Base-by-base conservation (phyloP, 2,329 filamentous ascomycete genomes). In the Arthrocladium fulminans region DNA sequence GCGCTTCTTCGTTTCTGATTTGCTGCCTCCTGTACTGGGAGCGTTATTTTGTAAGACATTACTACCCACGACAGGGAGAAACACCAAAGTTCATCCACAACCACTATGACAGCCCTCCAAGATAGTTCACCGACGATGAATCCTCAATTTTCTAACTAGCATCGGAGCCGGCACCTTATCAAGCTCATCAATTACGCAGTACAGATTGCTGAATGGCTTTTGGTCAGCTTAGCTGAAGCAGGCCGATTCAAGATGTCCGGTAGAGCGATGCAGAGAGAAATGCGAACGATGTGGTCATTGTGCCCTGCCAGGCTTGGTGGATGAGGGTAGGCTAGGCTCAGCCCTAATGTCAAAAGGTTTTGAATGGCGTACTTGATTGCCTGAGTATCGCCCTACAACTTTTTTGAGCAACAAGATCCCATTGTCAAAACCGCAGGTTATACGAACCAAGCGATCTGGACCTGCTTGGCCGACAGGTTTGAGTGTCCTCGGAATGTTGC, bases 151-250 rank as follows among this genome's bases (percentile, higher is more conserved):
- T 46, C 47, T 23, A 37, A 51, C 19, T 24, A 40, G 12, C 44
- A 46, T 17, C 44, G 49, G 10, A 37, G 12, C 13, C 19, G 30
- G 12, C 49, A 51, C 34, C 39, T 51, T 9, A 45, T 45, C 9
- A 45, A 51, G n/a, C 13, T 51, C 7, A 22, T 51, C 35, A 43
- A 48, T 12, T 15, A 34, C 23, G 45, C 49, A 10, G 30, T 48
- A 12, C 30, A 48, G 19, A 44, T 41, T 15, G 32, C 44, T 40
- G 23, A 44, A 19, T 51, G 49, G 49, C 45, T 48, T 42, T 51
- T 24, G 30, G 44, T n/a, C 49, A 51, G 19, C 49, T 45, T n/a
- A 25, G 41, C 22, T 51, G 49, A 45, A 41, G 27, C 13, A 37
- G 13, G 19, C 42, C 42, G 9, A 35, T 19, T 22, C 19, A 24